phyloP scores from a whole-genome alignment of 371 early-diverging fungal genomes.

The Apophysomyces variabilis region DNA sequence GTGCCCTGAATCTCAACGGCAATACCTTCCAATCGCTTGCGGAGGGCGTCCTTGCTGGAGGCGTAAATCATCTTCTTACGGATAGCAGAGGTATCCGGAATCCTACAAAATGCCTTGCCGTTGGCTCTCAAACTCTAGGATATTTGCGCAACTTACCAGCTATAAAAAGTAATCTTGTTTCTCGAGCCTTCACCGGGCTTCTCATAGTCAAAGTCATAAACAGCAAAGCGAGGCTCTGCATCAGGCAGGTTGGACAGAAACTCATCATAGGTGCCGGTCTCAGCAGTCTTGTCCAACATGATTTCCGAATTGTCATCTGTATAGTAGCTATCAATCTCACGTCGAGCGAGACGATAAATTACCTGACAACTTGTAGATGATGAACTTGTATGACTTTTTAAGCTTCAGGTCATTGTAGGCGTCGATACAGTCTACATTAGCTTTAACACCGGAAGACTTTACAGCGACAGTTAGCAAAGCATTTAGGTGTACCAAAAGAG shows the following conservation, averaged over 20 bases:
- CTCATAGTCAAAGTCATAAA: slow-evolving; percentile 83
- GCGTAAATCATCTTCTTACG: slow-evolving; percentile 94
- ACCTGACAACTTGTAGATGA: slow-evolving; percentile 80
- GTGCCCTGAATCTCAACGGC: slow-evolving; percentile 87
- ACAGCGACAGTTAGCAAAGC: neutral
- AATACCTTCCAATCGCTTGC: slow-evolving; percentile 77
- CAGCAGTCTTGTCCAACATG: slow-evolving; percentile 68
- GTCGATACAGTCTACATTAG: slow-evolving; percentile 64
- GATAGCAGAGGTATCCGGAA: slow-evolving; percentile 81
- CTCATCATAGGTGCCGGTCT: slow-evolving; percentile 60
- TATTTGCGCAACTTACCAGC: slow-evolving; percentile 41
- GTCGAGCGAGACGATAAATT: slow-evolving; percentile 10
- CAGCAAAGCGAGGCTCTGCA: slow-evolving; percentile 79
- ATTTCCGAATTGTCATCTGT: slow-evolving; percentile 62
- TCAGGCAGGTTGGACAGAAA: slow-evolving; percentile 71
- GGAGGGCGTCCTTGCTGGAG: slow-evolving; percentile 83
- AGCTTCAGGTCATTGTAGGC: slow-evolving; percentile 76
- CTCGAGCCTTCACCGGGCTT: slow-evolving; percentile 69
- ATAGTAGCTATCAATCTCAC: neutral
- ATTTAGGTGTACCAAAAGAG: neutral
- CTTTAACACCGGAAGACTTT: slow-evolving; percentile 74
- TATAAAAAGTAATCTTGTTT: slow-evolving; percentile 67
- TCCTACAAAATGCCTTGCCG: slow-evolving; percentile 52
- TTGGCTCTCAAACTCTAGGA: neutral
- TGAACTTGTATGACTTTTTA: slow-evolving; percentile 72